Conservation (phyloP, 129 eudicot genomes). For the Silybum marianum region DNA sequence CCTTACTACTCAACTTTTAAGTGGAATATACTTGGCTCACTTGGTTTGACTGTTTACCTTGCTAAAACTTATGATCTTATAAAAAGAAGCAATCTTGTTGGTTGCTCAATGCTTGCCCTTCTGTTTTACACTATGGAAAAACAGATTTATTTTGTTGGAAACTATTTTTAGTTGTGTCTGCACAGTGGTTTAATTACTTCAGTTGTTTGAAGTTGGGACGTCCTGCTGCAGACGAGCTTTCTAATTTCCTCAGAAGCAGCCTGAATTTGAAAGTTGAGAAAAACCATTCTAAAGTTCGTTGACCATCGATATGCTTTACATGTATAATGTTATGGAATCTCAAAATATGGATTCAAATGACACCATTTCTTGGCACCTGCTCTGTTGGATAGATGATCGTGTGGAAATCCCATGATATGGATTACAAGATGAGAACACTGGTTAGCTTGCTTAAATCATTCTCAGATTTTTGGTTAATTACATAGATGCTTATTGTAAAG, state of each 20-base stretch:
- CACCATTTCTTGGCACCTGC: too few relatives aligned
- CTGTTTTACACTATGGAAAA: neutral
- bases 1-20: neutral
- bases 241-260: conserved; percentile 56
- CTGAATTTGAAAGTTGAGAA: conserved; percentile 5
- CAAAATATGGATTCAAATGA: too few relatives aligned
- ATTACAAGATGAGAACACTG: too few relatives aligned
- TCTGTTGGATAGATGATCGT: too few relatives aligned
- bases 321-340: too few relatives aligned
- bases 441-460: too few relatives aligned
- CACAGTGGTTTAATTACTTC: conserved; percentile 69
- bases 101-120: neutral
- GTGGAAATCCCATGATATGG: too few relatives aligned
- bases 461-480: too few relatives aligned
- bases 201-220: conserved; percentile 70
- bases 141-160: neutral
- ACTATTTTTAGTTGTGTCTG: neutral
- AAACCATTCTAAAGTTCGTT: too few relatives aligned
- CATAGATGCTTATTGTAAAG: too few relatives aligned
- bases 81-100: neutral
- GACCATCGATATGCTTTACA: too few relatives aligned
- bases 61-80: neutral
- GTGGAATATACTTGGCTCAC: neutral
- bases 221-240: conserved; percentile 66
- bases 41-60: neutral